Percentiles rank a stretch among this genome's conserved stretches.
Conservation (phyloP, 257 asterid species). For the Lycium ferocissimum region DNA sequence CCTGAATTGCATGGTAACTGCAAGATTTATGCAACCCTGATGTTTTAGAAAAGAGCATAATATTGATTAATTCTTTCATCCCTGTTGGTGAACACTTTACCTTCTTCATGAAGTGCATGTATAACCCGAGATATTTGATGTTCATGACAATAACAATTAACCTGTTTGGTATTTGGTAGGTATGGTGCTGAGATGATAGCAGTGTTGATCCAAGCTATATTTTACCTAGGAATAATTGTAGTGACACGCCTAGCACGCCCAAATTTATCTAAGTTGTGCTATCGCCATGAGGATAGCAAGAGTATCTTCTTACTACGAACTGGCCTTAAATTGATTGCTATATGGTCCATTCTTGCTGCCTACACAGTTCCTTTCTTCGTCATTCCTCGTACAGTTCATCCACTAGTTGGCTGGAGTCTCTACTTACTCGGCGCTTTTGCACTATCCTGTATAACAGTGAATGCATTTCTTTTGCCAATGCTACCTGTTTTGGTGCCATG, state of each 20-base stretch:
- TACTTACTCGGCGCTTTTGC: constrained; percentile 66
- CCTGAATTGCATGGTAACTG: background rate
- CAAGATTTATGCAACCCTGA: background rate
- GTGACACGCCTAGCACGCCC: constrained; percentile 73
- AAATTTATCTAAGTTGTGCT: constrained; percentile 58
- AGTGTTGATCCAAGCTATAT: constrained; percentile 50
- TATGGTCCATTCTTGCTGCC: constrained; percentile 67
- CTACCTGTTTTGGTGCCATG: constrained; percentile 61
- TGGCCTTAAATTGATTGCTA: constrained; percentile 62
- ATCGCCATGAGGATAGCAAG: constrained; percentile 60
- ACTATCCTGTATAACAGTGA: constrained; percentile 49
- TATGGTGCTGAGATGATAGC: constrained; percentile 66
- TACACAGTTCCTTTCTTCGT: constrained; percentile 58
- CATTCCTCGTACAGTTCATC: constrained; percentile 69
- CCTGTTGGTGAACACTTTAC: background rate
- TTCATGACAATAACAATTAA: background rate
- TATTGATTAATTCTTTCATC: background rate
- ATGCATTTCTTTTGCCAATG: constrained; percentile 59
- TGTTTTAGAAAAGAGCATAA: background rate
- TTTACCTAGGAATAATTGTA: constrained; percentile 63
- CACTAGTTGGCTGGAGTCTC: constrained; percentile 71
- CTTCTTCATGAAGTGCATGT: background rate
- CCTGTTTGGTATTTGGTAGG: constrained; percentile 42
- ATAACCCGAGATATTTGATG: background rate
- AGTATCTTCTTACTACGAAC: constrained; percentile 49